Conservation (phyloP, 192 early-diverging fungal genomes). For the Backusella liffmaniae region DNA sequence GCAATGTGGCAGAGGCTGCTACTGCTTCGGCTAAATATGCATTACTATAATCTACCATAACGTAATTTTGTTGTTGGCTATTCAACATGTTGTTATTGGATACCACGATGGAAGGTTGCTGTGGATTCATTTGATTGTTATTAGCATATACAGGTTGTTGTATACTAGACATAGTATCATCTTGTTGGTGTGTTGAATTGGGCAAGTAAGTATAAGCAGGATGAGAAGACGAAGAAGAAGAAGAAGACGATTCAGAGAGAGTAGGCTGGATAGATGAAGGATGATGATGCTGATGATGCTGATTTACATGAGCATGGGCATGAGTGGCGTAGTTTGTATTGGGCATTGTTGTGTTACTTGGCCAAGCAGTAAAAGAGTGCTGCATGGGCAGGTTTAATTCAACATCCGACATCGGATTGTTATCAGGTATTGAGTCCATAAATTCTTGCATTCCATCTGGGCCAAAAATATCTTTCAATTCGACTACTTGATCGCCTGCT, state of each 20-base stretch:
- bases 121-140: constrained; percentile 1
- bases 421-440: constrained; percentile 22
- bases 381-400: not conserved
- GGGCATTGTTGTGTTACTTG: not conserved
- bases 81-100: not conserved
- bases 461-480: constrained; percentile 32
- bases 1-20: constrained; percentile 11
- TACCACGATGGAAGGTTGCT: not conserved
- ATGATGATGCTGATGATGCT: not conserved
- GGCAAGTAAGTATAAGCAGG: not conserved
- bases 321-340: constrained; percentile 4
- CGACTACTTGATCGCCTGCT: constrained; percentile 36
- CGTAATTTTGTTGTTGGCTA: not conserved
- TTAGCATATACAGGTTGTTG: not conserved
- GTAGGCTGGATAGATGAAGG: not conserved
- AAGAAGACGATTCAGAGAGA: not conserved
- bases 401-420: constrained; percentile 15
- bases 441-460: constrained; percentile 25
- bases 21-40: not conserved
- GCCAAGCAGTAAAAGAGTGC: not conserved
- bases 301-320: not conserved
- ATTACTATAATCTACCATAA: not conserved
- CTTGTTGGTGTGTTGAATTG: not conserved
- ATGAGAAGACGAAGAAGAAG: not conserved
- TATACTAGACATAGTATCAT: not conserved